Evolutionary conservation across 1,284 basidiomycete genomes (phyloP), one percentile per base, ranked within the genome.

Genomic region (Rhodotorula sp.): DNA sequence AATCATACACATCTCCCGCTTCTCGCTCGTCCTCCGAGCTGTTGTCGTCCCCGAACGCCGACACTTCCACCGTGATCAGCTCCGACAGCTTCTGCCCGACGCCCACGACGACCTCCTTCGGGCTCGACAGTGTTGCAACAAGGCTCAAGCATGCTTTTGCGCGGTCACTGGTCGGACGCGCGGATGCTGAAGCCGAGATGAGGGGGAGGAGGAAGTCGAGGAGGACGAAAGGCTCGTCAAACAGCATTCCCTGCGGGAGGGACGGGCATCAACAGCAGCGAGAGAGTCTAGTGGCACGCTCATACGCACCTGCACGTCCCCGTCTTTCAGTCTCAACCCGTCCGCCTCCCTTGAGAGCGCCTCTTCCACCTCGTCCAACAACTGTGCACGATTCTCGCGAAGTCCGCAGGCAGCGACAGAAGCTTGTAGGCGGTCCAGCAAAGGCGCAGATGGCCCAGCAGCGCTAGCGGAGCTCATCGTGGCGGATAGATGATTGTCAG

Each of bases 71-170:
- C 10, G 39, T 6, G 7, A 13, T 15, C 17, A 71, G n/a, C 32
- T 46, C 22, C 11, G 52, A 52, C 8, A 69, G 44, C 39, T 46
- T n/a, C 46, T 63, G 61, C 13, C 57, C 64, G 20, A 66, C 49
- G 4, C 47, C 61, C 29, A 69, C 44, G 24, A 61, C 56, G 11
- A 72, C 54, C 30, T 72, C 70, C 51, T 59, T 66, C 13, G 67
- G 64, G 32, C 64, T 66, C 34, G 67, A 36, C 10, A 51, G 19
- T 7, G 22, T 22, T 0, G 52, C 66, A 15, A 66, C 9, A 1
- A 66, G 48, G 6, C 24, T 7, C 2, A 69, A 7, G 19, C 61
- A 47, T 6, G 13, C 7, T 36, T 36, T 24, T 5, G n/a, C 24
- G 24, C 9, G 11, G 29, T 29, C 11, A 57, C 36, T 8, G 8